These are phyloP conservation scores for Solanum hybrid DNA, from an alignment of 305 asterid genomes.

Conservation along the genomic window DNA sequence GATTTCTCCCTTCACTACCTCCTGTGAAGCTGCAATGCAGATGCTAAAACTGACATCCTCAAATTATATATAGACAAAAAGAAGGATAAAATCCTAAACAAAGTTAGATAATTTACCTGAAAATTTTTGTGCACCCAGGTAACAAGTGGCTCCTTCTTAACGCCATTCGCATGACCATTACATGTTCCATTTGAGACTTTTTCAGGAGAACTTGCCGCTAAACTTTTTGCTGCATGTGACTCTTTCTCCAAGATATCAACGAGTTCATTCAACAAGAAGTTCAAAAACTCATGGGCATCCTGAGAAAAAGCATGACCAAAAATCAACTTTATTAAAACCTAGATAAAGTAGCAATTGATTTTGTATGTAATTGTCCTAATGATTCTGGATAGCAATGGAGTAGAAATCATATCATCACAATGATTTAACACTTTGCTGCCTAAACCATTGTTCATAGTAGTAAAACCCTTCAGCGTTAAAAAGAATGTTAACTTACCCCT, in stretches of 20 bases:
- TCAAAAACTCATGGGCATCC: constrained; percentile 93
- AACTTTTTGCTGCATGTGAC: constrained; percentile 34
- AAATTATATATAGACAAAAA: not conserved
- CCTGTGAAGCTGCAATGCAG: not conserved
- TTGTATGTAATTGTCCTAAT: not conserved
- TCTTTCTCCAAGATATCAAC: constrained; percentile 87
- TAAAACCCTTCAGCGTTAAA: not conserved
- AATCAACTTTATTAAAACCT: not conserved
- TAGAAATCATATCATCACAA: not conserved
- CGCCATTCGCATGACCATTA: constrained; percentile 38
- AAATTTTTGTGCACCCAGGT: constrained; percentile 87
- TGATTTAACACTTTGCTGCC: not conserved
- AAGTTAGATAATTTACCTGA: constrained; percentile 39
- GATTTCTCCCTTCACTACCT: not conserved
- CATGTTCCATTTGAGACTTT: constrained; percentile 35
- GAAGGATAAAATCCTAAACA: not conserved
- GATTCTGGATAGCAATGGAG: not conserved
- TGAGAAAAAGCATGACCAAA: constrained; percentile 19
- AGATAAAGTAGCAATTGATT: not conserved
- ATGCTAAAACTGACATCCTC: not conserved
- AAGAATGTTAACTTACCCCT: not conserved
- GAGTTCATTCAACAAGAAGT: constrained; percentile 68
- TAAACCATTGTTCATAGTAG: not conserved
- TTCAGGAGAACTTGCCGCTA: constrained; percentile 27
- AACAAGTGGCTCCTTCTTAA: constrained; percentile 50